These are phyloP conservation scores for Blastocystis sp. DNA, from an alignment of 352 stramenopile species.

Conservation along the genomic window DNA sequence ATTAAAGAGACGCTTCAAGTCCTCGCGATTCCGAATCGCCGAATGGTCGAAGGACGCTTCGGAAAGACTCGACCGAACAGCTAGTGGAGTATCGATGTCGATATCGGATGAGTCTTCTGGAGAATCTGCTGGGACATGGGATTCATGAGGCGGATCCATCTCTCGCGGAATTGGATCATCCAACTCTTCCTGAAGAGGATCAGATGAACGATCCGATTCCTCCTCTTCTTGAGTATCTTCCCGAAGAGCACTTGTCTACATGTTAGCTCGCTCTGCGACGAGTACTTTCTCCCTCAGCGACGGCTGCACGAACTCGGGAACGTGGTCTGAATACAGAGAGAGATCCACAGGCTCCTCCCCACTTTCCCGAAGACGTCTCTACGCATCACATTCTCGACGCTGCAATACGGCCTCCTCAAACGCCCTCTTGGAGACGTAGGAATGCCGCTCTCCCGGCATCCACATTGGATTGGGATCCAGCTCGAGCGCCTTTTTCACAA, in stretches of 20 bases:
- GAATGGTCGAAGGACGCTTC: background rate
- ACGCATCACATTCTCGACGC: background rate
- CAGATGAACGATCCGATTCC: no score
- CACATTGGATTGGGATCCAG: constrained; percentile 50
- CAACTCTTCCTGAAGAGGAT: no score
- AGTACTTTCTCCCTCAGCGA: background rate
- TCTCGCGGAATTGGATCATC: background rate
- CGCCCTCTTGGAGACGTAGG: constrained; percentile 34
- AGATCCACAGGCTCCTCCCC: background rate
- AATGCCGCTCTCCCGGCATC: constrained; percentile 39
- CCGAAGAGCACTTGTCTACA: no score
- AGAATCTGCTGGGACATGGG: background rate
- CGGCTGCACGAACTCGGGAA: background rate
- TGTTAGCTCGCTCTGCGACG: no score
- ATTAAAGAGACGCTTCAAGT: background rate
- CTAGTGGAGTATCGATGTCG: background rate
- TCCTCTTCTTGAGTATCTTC: no score
- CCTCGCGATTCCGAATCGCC: background rate
- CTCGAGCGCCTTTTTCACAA: constrained; percentile 45
- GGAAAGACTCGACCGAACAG: background rate
- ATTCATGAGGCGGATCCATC: background rate
- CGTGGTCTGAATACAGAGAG: no score
- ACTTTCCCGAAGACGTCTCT: background rate
- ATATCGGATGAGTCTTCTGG: background rate
- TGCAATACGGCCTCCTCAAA: background rate